These are phyloP conservation scores for Aureobasidium vineae DNA, from an alignment of 2,329 filamentous ascomycete species.

Conservation along the genomic window DNA sequence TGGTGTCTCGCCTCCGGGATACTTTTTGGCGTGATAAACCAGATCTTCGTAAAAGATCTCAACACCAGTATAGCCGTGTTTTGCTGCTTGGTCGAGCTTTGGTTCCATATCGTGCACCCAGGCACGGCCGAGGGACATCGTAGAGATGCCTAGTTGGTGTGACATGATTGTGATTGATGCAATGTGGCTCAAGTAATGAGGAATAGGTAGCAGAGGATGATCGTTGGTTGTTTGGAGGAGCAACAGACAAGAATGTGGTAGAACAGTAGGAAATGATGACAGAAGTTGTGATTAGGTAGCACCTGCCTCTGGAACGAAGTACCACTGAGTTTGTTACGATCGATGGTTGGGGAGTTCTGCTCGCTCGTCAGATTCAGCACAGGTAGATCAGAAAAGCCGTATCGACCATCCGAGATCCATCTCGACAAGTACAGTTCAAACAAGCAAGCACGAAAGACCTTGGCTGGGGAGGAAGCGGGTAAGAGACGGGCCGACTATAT, in stretches of 20 bases:
- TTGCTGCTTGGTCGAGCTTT: constrained; percentile 67
- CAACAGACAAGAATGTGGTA: background rate
- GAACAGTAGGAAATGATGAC: background rate
- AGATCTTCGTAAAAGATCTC: constrained; percentile 78
- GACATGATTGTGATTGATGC: constrained; percentile 40
- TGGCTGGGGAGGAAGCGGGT: background rate
- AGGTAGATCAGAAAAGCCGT: background rate
- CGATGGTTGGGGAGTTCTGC: background rate
- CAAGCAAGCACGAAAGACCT: constrained; percentile 1
- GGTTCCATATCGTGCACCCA: constrained; percentile 65
- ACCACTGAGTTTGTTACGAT: too few relatives aligned
- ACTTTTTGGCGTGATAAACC: constrained; percentile 55
- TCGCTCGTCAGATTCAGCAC: background rate
- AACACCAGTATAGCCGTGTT: constrained; percentile 65
- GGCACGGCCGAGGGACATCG: constrained; percentile 72
- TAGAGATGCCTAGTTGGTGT: constrained; percentile 66
- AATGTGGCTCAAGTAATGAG: background rate
- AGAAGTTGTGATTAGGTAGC: background rate
- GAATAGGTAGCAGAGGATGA: background rate
- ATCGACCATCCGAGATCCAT: background rate
- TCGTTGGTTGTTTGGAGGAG: background rate
- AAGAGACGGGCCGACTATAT: background rate
- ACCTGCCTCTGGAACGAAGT: constrained; percentile 5
- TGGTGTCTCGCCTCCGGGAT: constrained; percentile 45
- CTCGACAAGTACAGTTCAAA: background rate